Percentiles rank a stretch among this genome's conserved stretches.
Evolutionary conservation across 2,329 filamentous ascomycete species (phyloP).

Genomic region (Cryphonectria japonica): DNA sequence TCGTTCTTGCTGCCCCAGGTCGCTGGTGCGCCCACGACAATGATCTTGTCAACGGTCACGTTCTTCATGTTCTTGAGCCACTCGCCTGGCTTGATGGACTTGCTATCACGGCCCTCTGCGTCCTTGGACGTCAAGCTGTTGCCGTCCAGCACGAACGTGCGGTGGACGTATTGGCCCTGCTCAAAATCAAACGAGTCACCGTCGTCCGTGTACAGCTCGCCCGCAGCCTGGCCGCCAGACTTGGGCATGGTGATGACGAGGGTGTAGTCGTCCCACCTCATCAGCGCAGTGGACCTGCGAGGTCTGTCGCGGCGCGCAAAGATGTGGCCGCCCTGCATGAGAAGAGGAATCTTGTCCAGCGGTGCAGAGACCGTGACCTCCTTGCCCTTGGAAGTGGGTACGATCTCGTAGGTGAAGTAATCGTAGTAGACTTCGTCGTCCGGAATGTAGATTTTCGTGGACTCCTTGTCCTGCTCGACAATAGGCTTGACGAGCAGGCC

Average conservation of each 20-base stretch:
- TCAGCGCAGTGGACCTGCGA: constrained; percentile 81
- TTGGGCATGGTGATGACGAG: constrained; percentile 76
- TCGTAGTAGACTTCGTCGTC: constrained; percentile 92
- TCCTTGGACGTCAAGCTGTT: constrained; percentile 72
- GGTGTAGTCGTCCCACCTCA: constrained; percentile 95
- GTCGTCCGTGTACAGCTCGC: constrained; percentile 88
- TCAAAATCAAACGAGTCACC: constrained; percentile 91
- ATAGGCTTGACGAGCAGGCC: constrained; percentile 94
- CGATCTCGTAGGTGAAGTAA: constrained; percentile 85
- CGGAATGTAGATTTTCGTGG: constrained; percentile 81
- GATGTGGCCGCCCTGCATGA: constrained; percentile 93
- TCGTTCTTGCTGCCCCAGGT: constrained; percentile 69
- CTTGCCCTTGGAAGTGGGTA: constrained; percentile 72
- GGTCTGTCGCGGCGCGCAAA: constrained; percentile 88
- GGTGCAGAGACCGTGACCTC: constrained; percentile 73
- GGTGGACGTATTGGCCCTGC: constrained; percentile 85
- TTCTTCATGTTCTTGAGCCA: constrained; percentile 80
- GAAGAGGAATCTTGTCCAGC: constrained; percentile 81
- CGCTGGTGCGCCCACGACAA: constrained; percentile 78
- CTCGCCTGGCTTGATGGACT: constrained; percentile 66
- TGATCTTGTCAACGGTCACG: constrained; percentile 81
- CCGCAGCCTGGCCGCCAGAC: constrained; percentile 67
- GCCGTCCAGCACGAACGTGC: constrained; percentile 70
- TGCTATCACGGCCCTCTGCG: constrained; percentile 56
- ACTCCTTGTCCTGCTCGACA: constrained; percentile 73